These are phyloP conservation scores for Eucalyptus leucophloia DNA, from an alignment of 345 rosid genomes.

Conservation along the genomic window DNA sequence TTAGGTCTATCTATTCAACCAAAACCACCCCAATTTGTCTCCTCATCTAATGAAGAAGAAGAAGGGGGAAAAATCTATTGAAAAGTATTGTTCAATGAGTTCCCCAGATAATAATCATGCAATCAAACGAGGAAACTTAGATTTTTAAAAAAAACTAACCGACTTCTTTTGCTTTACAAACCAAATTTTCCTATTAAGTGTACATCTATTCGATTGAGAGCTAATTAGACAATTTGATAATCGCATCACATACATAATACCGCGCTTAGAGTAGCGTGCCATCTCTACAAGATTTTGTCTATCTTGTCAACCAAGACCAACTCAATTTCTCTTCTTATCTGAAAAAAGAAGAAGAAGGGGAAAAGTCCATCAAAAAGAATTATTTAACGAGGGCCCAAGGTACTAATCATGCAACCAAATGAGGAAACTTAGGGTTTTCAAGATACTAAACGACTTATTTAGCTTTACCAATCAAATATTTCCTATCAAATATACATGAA, in stretches of 20 bases:
- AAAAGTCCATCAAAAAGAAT: not conserved
- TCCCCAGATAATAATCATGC: not conserved
- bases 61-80: not conserved
- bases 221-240: too few species aligned
- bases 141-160: not conserved
- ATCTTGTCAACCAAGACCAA: not conserved
- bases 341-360: not conserved
- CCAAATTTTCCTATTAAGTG: not conserved
- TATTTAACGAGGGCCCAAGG: not conserved
- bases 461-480: not conserved
- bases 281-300: not conserved
- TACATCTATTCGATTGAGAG: not conserved
- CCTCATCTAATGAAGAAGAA: not conserved
- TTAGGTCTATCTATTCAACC: not conserved
- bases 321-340: not conserved
- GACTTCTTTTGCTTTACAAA: not conserved
- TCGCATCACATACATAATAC: too few species aligned
- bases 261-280: not conserved
- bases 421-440: not conserved
- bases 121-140: not conserved
- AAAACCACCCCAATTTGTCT: not conserved
- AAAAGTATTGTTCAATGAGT: not conserved
- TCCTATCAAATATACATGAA: not conserved
- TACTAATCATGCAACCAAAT: not conserved
- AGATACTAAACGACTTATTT: not conserved